A percentile compares a stretch with the other conserved stretches of the same genome.
Conservation (phyloP, 495 filamentous ascomycete genomes). For the Daldinia bambusicola region DNA sequence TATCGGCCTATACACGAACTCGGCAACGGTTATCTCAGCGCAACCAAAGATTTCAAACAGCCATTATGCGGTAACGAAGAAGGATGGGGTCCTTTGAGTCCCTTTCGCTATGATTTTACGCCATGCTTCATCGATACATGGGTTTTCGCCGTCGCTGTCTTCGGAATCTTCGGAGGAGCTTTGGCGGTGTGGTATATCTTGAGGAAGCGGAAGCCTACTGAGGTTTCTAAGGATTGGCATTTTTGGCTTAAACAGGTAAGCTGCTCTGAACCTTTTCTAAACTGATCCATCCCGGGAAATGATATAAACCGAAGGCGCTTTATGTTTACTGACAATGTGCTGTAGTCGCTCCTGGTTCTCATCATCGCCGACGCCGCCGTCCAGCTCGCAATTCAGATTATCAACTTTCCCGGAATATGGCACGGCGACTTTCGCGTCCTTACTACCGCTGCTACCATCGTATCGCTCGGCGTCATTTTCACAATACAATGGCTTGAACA, state of each 20-base stretch:
- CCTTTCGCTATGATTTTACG: slow-evolving; percentile 87
- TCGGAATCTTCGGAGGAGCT: slow-evolving; percentile 78
- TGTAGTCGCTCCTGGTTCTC: slow-evolving; percentile 73
- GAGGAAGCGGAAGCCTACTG: slow-evolving; percentile 68
- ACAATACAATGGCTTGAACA: slow-evolving; percentile 94
- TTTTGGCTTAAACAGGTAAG: slow-evolving; percentile 91
- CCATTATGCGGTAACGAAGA: slow-evolving; percentile 86
- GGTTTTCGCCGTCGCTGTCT: slow-evolving; percentile 78
- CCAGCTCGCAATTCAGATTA: slow-evolving; percentile 81
- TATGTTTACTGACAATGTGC: slow-evolving; percentile 39
- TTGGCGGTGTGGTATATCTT: slow-evolving; percentile 76
- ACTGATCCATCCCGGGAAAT: background rate
- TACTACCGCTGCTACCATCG: slow-evolving; percentile 80
- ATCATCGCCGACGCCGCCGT: slow-evolving; percentile 73
- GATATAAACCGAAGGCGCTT: background rate
- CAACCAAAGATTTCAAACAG: slow-evolving; percentile 59
- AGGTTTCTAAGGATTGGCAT: slow-evolving; percentile 88
- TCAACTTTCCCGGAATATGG: slow-evolving; percentile 75
- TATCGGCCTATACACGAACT: slow-evolving; percentile 55
- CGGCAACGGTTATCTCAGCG: slow-evolving; percentile 59
- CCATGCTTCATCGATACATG: slow-evolving; percentile 94
- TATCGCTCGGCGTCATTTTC: slow-evolving; percentile 82
- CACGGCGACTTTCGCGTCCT: slow-evolving; percentile 88
- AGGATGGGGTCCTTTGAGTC: slow-evolving; percentile 95
- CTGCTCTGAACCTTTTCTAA: slow-evolving; percentile 14